A percentile compares a stretch with the other conserved stretches of the same genome.
Conservation (phyloP, 345 rosid species). For the Salix udensis region DNA sequence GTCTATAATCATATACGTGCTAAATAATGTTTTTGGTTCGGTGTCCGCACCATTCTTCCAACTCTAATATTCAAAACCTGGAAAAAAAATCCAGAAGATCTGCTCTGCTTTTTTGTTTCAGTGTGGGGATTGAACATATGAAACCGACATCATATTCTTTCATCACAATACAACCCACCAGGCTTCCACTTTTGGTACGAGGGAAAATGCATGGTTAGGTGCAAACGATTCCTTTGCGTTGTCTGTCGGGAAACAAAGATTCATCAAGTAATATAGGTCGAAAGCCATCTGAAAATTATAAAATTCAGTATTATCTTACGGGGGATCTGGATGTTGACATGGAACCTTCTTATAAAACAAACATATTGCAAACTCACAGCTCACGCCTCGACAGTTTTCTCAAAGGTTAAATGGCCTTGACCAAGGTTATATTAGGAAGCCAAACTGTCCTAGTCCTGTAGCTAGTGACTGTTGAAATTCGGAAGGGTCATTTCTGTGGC, state of each 20-base stretch:
- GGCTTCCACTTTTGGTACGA: constrained; percentile 27
- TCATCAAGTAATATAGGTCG: constrained; percentile 37
- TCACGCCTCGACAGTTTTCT: constrained; percentile 30
- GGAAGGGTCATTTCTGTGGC: constrained; percentile 39
- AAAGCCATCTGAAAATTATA: constrained; percentile 34
- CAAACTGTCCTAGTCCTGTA: constrained; percentile 38
- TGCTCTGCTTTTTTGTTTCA: too few relatives aligned
- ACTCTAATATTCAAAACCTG: too few relatives aligned
- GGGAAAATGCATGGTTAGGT: constrained; percentile 46
- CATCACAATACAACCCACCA: constrained; percentile 25
- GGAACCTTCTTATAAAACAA: constrained; percentile 42
- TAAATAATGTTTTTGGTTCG: too few relatives aligned
- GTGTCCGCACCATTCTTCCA: too few relatives aligned
- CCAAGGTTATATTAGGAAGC: constrained; percentile 25
- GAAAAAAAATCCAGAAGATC: too few relatives aligned
- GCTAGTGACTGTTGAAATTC: constrained; percentile 36
- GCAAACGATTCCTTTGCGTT: constrained; percentile 37
- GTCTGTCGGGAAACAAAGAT: constrained; percentile 43
- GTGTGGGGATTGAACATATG: too few relatives aligned
- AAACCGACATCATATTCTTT: too few relatives aligned
- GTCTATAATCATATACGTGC: too few relatives aligned
- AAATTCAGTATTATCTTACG: constrained; percentile 89
- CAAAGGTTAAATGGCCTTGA: constrained; percentile 32
- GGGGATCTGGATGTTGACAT: constrained; percentile 60
- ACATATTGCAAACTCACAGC: constrained; percentile 28